Conservation (phyloP, 2,329 filamentous ascomycete species). For the Mariannaea elegans region DNA sequence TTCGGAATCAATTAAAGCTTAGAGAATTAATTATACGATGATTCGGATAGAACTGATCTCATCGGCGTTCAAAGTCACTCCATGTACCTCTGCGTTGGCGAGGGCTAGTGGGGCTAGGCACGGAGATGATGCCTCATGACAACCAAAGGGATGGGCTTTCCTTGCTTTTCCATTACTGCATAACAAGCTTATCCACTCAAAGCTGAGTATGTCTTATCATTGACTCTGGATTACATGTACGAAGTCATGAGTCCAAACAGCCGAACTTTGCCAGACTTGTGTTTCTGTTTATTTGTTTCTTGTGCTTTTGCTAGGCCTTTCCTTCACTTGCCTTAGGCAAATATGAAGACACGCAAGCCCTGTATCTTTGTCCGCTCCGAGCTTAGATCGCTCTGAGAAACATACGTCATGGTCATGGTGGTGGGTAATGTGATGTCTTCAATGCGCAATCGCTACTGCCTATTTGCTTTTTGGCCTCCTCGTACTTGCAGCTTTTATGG, state of each 20-base stretch:
- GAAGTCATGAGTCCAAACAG: neutral
- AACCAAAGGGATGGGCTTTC: too few species aligned
- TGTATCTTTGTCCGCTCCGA: neutral
- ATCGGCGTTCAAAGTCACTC: too few species aligned
- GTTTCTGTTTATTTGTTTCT: neutral
- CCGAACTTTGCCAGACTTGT: neutral
- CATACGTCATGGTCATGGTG: neutral
- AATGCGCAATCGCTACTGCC: constrained; percentile 18
- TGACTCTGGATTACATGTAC: neutral
- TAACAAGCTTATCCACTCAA: neutral
- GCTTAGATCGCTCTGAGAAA: neutral
- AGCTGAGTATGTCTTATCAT: neutral
- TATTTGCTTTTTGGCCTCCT: neutral
- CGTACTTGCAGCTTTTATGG: neutral
- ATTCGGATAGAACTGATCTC: too few species aligned
- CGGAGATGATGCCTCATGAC: too few species aligned
- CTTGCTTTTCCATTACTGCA: constrained; percentile 5
- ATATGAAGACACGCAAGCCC: neutral
- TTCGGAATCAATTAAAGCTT: too few species aligned
- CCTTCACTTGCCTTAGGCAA: neutral
- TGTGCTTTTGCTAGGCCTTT: neutral
- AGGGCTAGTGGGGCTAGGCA: too few species aligned
- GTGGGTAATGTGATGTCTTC: neutral
- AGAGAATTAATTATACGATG: too few species aligned
- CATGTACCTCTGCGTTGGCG: too few species aligned